Evolutionary conservation across 2,329 filamentous ascomycete species (phyloP), one percentile per base, ranked within the genome.

Genomic region (Alternaria burnsii): DNA sequence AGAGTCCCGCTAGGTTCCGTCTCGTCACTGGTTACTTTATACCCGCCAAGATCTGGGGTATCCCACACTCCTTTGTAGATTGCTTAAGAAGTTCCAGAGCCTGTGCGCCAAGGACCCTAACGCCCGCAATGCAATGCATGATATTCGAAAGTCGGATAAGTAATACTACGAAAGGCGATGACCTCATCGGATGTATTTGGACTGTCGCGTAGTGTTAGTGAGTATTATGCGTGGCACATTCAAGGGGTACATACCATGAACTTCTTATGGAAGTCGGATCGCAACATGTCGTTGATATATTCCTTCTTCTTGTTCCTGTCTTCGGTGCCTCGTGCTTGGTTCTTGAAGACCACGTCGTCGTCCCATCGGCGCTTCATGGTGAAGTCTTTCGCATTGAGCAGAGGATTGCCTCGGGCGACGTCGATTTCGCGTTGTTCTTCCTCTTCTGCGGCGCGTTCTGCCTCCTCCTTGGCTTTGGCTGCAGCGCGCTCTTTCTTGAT

Each of bases 271-370:
- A 99, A 99, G 80, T 99, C 95, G 30, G 93, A 97, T 63, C 94
- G 89, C 65, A 98, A 82, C 74, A 97, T 84, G 80, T 98, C 93
- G 76, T 99, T 99, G 79, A 99, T 94, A 81, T 99, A 99, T 80
- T 97, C 94, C 83, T 94, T 96, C 83, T 91, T 93, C 83, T 91
- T 93, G 65, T 90, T 89, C 83, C 90, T 94, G 65, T 97, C 93
- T 75, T 98, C 94, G 0, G 94, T 97, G 9, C 94, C 95, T 60
- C 95, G 87, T 34, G 94, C 95, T 82, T 99, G 95, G 79, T 99
- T 99, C 84, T 97, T 98, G 82, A 99, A 99, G 3, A 99, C 94
- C 12, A 99, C 95, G 77, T 99, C 95, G 72, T 99, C 95, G 71
- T 99, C 95, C 95, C 95, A 99, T 70, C 94, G 84, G 69, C 92